Evolutionary conservation across 2,329 filamentous ascomycete genomes (phyloP).

Genomic region (Tolypocladium pustulatum): DNA sequence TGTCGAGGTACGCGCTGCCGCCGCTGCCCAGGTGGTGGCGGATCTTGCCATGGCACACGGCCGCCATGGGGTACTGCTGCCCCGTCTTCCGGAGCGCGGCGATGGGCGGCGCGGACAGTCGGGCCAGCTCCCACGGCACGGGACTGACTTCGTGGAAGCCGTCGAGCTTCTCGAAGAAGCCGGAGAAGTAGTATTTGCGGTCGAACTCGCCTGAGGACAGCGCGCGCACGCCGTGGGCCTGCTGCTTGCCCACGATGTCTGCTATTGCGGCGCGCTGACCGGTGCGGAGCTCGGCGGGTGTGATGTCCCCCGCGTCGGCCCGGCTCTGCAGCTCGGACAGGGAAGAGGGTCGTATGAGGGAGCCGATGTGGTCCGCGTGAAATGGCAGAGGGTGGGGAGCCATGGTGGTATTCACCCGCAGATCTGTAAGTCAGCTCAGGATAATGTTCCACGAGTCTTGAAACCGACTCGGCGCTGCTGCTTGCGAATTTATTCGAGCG

Average conservation of each 20-base stretch:
- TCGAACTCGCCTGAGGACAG: constrained; percentile 62
- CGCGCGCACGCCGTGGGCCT: constrained; percentile 49
- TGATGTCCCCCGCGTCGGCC: constrained; percentile 37
- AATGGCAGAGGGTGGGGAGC: constrained; percentile 36
- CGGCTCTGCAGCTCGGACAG: constrained; percentile 41
- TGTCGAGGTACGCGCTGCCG: constrained; percentile 31
- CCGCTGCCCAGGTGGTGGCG: constrained; percentile 14
- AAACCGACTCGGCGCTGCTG: background rate
- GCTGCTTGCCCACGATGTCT: constrained; percentile 54
- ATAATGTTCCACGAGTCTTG: background rate
- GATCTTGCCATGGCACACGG: constrained; percentile 31
- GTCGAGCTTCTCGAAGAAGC: constrained; percentile 36
- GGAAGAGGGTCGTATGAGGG: constrained; percentile 53
- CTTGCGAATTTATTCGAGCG: background rate
- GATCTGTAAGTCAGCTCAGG: background rate
- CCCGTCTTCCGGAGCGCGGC: constrained; percentile 26
- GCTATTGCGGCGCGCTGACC: constrained; percentile 53
- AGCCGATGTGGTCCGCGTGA: constrained; percentile 64
- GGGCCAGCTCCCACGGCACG: constrained; percentile 26
- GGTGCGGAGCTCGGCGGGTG: constrained; percentile 33
- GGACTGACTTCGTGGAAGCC: constrained; percentile 27
- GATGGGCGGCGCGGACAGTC: constrained; percentile 26
- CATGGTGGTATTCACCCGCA: too few relatives aligned
- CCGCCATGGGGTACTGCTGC: constrained; percentile 27
- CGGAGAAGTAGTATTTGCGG: constrained; percentile 37